These are phyloP conservation scores for Cavenderia fasciculata DNA, from an alignment of 78 protist species.

Conservation along the genomic window DNA sequence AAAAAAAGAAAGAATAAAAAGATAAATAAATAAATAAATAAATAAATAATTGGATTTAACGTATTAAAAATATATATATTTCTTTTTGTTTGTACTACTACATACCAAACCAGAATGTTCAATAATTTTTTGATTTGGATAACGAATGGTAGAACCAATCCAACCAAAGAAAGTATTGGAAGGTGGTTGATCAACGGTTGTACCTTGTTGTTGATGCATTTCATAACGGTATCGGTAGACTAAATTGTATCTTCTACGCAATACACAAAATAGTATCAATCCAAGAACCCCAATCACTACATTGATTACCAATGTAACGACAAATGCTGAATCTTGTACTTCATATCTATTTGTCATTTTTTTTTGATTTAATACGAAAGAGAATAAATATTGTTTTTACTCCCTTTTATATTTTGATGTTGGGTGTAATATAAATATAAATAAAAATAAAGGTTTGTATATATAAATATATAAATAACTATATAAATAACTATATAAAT, in stretches of 20 bases:
- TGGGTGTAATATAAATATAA: too few species aligned
- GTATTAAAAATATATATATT: background rate
- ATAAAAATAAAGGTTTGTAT: too few species aligned
- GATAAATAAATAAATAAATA: background rate
- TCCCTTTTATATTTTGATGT: too few species aligned
- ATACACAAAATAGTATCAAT: conserved; percentile 32
- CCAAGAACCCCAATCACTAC: background rate
- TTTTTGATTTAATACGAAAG: too few species aligned
- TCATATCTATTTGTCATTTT: conserved; percentile 21
- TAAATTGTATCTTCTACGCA: conserved; percentile 8
- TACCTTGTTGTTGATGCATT: conserved; percentile 3
- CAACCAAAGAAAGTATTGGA: conserved; percentile 5
- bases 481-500: too few species aligned
- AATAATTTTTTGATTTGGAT: conserved; percentile 24
- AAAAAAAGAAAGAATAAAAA: background rate
- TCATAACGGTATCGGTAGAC: conserved; percentile 37
- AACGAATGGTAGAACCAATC: conserved; percentile 21
- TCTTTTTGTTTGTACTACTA: background rate
- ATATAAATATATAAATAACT: too few species aligned
- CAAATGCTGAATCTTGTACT: conserved; percentile 39
- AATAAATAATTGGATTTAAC: background rate
- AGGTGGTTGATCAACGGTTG: conserved; percentile 13
- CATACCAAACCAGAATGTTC: conserved; percentile 49
- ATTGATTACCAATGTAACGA: conserved; percentile 44
- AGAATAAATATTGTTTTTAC: too few species aligned